Evolutionary conservation across 192 early-diverging fungal species (phyloP), one percentile per base, ranked within the genome.

Genomic region (Coemansia sp.): DNA sequence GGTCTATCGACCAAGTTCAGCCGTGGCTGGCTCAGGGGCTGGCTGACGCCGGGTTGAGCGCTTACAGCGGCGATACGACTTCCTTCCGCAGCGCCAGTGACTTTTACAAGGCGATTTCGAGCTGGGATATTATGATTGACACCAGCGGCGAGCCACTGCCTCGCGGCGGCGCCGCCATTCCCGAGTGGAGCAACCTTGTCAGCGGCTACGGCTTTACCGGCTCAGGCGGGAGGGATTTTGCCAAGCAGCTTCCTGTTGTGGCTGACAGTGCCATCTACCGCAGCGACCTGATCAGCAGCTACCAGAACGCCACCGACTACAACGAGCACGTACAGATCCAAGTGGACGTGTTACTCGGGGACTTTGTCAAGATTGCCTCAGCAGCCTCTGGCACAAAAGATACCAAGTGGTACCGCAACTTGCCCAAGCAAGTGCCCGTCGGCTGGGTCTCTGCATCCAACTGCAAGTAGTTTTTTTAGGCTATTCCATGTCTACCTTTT

Each of bases 371-470:
- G 58, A 58, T 77, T 60, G 63, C 87, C 22, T 74, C 90, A 2
- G 65, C 84, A 14, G 58, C 69, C 4, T 83, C 75, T 2, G 75
- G 86, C 14, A 67, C 86, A 9, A 67, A 67, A 14, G 86, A 89
- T 53, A 82, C 85, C 1, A 79, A 68, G 37, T 93, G 90, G 90
- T 71, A 89, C 59, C 90, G 91, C 84, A 93, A 93, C 61, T 61
- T 93, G 68, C 88, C 87, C 24, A 49, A 64, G 59, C 64, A 76
- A 22, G 74, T 75, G 29, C 61, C 60, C 1, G 85, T 89, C 64
- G 82, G 88, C 64, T 86, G 89, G 66, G 63, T 61, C 25, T 71
- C 76, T 2, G 63, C 85, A 8, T 37, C 45, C 31, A 59, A 68
- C 57, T 83, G 74, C 71, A 63, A 70, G 32, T 37, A 53, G 49